Evolutionary conservation across 331 rosid genomes (phyloP).

Genomic region (Cydonia oblonga): DNA sequence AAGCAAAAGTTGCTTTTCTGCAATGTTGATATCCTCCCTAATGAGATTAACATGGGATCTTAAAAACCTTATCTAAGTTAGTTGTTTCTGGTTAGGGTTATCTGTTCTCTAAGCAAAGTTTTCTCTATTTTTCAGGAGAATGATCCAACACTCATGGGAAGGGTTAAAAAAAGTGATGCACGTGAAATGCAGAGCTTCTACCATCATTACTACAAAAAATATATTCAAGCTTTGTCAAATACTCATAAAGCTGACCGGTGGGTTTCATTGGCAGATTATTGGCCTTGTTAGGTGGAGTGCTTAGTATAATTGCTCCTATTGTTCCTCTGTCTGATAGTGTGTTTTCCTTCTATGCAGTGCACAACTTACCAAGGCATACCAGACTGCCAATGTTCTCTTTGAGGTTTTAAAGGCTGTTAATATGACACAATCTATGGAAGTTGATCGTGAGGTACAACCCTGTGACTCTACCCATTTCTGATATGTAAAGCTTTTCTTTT

Average conservation of each 20-base stretch:
- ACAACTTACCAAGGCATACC: slow-evolving; percentile 96
- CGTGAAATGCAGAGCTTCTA: slow-evolving; percentile 99
- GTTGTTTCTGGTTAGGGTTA: background rate
- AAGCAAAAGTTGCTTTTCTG: background rate
- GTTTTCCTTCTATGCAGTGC: slow-evolving; percentile 40
- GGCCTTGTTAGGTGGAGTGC: background rate
- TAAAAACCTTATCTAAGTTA: background rate
- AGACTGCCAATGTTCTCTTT: slow-evolving; percentile 94
- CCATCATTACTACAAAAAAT: slow-evolving; percentile 92
- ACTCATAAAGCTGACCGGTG: slow-evolving; percentile 96
- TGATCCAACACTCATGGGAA: slow-evolving; percentile 94
- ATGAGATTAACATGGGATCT: background rate
- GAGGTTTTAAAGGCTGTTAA: slow-evolving; percentile 96
- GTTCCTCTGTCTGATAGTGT: background rate
- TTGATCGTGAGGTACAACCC: slow-evolving; percentile 77
- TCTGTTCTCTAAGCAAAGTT: slow-evolving; percentile 6
- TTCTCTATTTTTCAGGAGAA: slow-evolving; percentile 49
- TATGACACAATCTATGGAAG: slow-evolving; percentile 89
- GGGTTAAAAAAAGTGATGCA: slow-evolving; percentile 96
- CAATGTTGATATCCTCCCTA: background rate
- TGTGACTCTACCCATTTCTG: background rate
- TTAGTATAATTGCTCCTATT: background rate
- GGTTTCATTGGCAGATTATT: background rate
- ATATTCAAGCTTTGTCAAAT: slow-evolving; percentile 87
- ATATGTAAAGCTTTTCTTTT: background rate